A percentile compares a stretch with the other conserved stretches of the same genome.
phyloP scores from a whole-genome alignment of 352 stramenopile species.

The Blastocystis sp. region DNA sequence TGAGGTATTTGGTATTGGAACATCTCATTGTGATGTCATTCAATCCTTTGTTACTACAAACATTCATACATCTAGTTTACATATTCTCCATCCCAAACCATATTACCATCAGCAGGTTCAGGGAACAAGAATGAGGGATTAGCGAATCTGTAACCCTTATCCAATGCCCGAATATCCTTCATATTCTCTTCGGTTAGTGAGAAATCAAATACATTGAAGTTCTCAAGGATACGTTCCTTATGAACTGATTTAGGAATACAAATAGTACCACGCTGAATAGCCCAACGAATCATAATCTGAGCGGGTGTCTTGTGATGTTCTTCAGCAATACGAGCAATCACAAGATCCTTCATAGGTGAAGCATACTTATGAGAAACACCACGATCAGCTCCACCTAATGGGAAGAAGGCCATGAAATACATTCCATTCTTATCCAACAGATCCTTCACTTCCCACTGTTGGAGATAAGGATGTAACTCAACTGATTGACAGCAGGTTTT shows the following conservation, averaged over 20 bases:
- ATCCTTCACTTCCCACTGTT: conserved; percentile 69
- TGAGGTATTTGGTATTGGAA: not conserved
- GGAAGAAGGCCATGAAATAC: conserved; percentile 70
- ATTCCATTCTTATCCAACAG: conserved; percentile 69
- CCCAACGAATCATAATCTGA: conserved; percentile 73
- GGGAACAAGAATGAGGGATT: conserved; percentile 32
- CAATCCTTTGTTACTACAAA: too few species aligned
- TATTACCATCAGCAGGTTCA: not conserved
- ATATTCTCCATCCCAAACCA: conserved; percentile 51
- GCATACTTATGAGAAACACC: conserved; percentile 12
- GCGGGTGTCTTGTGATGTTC: conserved; percentile 67
- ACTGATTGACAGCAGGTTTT: conserved; percentile 72
- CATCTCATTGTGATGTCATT: too few species aligned
- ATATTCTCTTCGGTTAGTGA: conserved; percentile 71
- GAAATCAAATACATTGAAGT: conserved; percentile 70
- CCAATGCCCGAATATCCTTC: conserved; percentile 69
- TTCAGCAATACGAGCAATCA: conserved; percentile 67
- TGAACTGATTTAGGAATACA: conserved; percentile 70
- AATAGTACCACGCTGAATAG: conserved; percentile 68
- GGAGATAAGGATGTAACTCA: conserved; percentile 72
- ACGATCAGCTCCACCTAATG: conserved; percentile 68
- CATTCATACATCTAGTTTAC: too few species aligned
- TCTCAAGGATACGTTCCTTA: conserved; percentile 69
- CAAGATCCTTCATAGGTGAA: conserved; percentile 64
- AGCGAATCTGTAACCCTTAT: conserved; percentile 71